These are phyloP conservation scores for Cyanidioschyzon merolae DNA, from an alignment of 23 red algal genomes.

Conservation along the genomic window DNA sequence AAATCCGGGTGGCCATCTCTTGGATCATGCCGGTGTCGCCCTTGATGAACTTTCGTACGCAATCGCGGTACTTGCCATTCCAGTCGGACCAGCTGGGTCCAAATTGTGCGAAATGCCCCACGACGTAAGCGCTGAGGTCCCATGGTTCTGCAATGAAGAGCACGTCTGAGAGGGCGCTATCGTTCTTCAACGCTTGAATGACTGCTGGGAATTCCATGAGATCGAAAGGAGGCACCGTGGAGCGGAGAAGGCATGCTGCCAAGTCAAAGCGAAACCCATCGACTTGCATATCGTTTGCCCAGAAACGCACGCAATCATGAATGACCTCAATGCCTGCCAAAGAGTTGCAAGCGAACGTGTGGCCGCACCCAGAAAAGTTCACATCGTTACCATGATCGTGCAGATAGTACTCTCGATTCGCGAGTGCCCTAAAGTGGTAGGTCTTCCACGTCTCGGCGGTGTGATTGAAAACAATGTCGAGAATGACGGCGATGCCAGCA, in stretches of 20 bases:
- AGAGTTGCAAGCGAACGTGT: slow-evolving; percentile 27
- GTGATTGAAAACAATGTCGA: slow-evolving; percentile 30
- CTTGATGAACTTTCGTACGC: slow-evolving; percentile 26
- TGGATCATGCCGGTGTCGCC: slow-evolving; percentile 20
- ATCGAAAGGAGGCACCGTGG: background rate
- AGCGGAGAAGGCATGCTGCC: slow-evolving; percentile 8
- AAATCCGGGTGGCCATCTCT: slow-evolving; percentile 22
- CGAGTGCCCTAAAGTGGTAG: slow-evolving; percentile 22
- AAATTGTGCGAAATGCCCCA: slow-evolving; percentile 20
- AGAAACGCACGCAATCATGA: slow-evolving; percentile 13
- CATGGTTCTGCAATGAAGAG: slow-evolving; percentile 31
- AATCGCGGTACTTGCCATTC: slow-evolving; percentile 29
- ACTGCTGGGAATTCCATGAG: slow-evolving; percentile 3
- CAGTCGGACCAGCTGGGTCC: slow-evolving; percentile 28
- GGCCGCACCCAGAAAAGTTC: slow-evolving; percentile 28
- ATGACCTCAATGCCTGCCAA: slow-evolving; percentile 20
- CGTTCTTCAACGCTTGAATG: slow-evolving; percentile 14
- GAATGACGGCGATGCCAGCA: slow-evolving; percentile 22
- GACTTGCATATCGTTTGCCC: slow-evolving; percentile 23
- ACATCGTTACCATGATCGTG: slow-evolving; percentile 14
- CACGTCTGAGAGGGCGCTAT: slow-evolving; percentile 11
- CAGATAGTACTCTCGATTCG: slow-evolving; percentile 24
- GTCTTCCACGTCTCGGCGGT: slow-evolving; percentile 26
- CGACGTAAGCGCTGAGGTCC: slow-evolving; percentile 24
- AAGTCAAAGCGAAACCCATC: slow-evolving; percentile 32